Percentiles rank a stretch among this genome's conserved stretches.
Conservation (phyloP, 331 rosid species). For the Malus hybrid region DNA sequence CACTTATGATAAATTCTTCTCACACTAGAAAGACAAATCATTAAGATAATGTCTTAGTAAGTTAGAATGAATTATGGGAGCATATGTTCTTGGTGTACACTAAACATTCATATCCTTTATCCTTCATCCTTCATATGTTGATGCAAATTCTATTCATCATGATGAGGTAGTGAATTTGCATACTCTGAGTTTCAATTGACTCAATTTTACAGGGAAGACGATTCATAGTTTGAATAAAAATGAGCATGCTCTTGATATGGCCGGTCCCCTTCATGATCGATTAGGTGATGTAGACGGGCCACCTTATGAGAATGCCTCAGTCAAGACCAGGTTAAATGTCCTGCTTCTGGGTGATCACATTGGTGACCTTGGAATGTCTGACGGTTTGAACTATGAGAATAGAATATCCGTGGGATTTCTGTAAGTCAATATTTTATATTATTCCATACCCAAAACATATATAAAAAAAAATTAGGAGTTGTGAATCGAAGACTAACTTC, state of each 20-base stretch:
- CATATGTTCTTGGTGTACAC: neutral
- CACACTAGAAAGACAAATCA: neutral
- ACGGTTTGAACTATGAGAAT: constrained; percentile 75
- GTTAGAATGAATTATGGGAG: neutral
- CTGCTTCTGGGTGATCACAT: constrained; percentile 88
- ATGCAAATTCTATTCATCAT: too few species aligned
- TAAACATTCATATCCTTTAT: neutral
- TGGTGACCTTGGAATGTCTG: constrained; percentile 94
- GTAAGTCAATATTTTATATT: constrained; percentile 40
- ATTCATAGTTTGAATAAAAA: constrained; percentile 89
- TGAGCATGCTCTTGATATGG: constrained; percentile 95
- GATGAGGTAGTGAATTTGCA: neutral
- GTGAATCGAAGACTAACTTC: neutral
- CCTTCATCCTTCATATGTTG: neutral
- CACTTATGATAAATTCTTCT: neutral
- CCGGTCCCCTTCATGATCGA: constrained; percentile 66
- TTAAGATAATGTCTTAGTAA: neutral
- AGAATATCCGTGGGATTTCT: constrained; percentile 80
- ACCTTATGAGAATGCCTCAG: constrained; percentile 40
- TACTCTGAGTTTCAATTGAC: neutral
- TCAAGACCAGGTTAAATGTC: constrained; percentile 77
- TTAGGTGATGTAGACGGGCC: constrained; percentile 54
- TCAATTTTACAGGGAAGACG: constrained; percentile 58
- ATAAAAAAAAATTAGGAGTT: neutral
- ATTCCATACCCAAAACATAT: neutral